Evolutionary conservation across 257 asterid genomes (phyloP).

Genomic region (Solanum bukasovii): DNA sequence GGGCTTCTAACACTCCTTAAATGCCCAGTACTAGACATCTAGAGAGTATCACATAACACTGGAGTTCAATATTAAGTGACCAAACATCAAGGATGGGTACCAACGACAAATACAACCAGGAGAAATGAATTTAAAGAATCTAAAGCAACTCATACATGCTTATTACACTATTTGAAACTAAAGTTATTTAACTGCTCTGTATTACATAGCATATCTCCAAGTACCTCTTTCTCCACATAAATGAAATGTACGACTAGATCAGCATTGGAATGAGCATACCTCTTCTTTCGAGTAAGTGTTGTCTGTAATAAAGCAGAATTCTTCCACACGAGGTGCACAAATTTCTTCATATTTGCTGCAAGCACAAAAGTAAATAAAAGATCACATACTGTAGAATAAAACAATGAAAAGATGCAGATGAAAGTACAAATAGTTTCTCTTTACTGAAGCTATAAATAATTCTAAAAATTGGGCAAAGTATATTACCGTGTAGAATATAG

Average conservation of each 20-base stretch:
- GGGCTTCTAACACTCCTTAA: not conserved
- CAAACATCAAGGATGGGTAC: not conserved
- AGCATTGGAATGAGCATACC: slow-evolving; percentile 28
- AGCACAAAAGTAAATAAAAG: slow-evolving; percentile 11
- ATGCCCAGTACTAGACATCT: not conserved
- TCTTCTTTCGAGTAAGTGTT: slow-evolving; percentile 81
- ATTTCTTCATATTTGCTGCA: slow-evolving; percentile 94
- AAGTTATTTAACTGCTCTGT: not conserved
- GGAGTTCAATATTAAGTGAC: not conserved
- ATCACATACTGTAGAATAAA: not conserved
- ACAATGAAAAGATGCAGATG: not conserved
- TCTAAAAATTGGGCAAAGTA: not conserved
- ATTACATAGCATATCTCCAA: not conserved
- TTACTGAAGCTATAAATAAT: not conserved
- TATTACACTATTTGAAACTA: not conserved
- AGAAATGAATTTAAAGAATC: not conserved
- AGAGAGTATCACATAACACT: not conserved
- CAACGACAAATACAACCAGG: not conserved
- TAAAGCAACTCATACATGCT: not conserved
- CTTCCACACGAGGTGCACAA: slow-evolving; percentile 89
- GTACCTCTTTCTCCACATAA: not conserved
- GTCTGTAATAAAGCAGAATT: slow-evolving; percentile 90
- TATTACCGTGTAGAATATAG: not conserved
- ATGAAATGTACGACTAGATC: not conserved
- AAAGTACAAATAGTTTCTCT: not conserved